Evolutionary conservation across 2,329 filamentous ascomycete genomes (phyloP).

Genomic region (Cytospora piceae): DNA sequence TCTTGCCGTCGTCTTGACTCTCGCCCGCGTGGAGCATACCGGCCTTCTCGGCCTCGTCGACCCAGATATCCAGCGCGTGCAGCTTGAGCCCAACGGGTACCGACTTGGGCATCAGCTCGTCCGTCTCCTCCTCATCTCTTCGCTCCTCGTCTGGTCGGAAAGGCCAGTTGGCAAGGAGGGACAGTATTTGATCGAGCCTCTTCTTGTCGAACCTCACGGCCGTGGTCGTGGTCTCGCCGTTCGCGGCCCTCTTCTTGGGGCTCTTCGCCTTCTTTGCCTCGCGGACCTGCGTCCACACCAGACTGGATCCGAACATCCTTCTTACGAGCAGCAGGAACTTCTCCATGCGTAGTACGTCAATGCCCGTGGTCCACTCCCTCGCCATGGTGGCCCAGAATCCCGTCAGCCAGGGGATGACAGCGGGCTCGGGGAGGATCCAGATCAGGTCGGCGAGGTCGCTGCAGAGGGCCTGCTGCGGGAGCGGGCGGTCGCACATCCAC

Average conservation of each 20-base stretch:
- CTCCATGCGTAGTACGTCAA: constrained; percentile 81
- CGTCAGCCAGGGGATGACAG: constrained; percentile 54
- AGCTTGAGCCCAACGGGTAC: constrained; percentile 84
- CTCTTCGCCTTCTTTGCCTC: constrained; percentile 33
- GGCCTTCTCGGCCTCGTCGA: constrained; percentile 83
- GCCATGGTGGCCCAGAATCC: constrained; percentile 75
- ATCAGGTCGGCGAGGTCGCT: constrained; percentile 74
- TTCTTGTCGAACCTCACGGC: constrained; percentile 32
- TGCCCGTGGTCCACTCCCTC: constrained; percentile 65
- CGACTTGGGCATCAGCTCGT: constrained; percentile 37
- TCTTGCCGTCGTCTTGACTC: constrained; percentile 41
- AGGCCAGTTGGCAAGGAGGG: constrained; percentile 47
- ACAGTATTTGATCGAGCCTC: constrained; percentile 41
- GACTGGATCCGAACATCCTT: constrained; percentile 73
- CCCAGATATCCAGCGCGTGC: constrained; percentile 87
- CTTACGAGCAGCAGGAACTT: constrained; percentile 90
- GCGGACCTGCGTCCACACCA: constrained; percentile 50
- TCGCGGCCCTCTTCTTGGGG: constrained; percentile 39
- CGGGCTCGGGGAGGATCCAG: constrained; percentile 56
- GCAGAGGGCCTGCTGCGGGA: constrained; percentile 84
- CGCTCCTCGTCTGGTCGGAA: constrained; percentile 37
- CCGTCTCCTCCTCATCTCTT: constrained; percentile 38
- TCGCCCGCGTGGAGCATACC: constrained; percentile 51
- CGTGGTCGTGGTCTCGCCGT: constrained; percentile 5
- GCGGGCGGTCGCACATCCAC: constrained; percentile 90